These are phyloP conservation scores for Psilocybe subaeruginosa DNA, from an alignment of 768 basidiomycete species.

Conservation along the genomic window DNA sequence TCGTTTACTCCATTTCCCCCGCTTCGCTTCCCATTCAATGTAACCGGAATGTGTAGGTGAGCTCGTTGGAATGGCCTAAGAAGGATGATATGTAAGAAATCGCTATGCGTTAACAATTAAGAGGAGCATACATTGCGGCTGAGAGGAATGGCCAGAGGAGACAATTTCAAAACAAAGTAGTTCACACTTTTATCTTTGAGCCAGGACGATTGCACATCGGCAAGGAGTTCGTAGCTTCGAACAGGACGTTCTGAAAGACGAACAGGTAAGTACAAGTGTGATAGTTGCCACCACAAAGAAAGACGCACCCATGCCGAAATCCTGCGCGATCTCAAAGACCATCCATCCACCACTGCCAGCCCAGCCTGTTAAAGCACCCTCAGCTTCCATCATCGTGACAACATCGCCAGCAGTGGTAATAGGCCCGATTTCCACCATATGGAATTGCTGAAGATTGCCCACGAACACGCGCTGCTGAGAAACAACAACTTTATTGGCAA, in stretches of 20 bases:
- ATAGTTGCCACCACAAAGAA: conserved; percentile 2
- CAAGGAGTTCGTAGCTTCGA: conserved; percentile 82
- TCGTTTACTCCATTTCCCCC: conserved; percentile 94
- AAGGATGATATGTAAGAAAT: conserved; percentile 1
- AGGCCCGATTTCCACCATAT: conserved; percentile 71
- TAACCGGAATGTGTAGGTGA: conserved; percentile 57
- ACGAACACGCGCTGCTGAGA: conserved; percentile 78
- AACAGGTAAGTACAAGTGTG: conserved; percentile 7
- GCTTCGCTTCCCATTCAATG: conserved; percentile 88
- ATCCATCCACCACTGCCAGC: conserved; percentile 77
- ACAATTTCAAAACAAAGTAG: conserved; percentile 77
- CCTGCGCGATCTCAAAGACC: conserved; percentile 87
- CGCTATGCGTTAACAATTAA: conserved; percentile 2
- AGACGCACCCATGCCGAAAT: conserved; percentile 87
- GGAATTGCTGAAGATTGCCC: conserved; percentile 74
- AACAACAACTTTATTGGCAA: conserved; percentile 20
- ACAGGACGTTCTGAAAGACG: conserved; percentile 78
- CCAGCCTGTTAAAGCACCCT: conserved; percentile 68
- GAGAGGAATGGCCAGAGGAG: conserved; percentile 62
- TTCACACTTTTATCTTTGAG: conserved; percentile 82
- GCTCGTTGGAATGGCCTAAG: conserved; percentile 44
- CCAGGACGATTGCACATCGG: conserved; percentile 86
- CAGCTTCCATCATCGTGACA: conserved; percentile 61
- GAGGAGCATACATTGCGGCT: conserved; percentile 55
- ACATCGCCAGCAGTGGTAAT: conserved; percentile 76